phyloP scores from a whole-genome alignment of 106 monocot genomes.

The Dendrobium catenatum region DNA sequence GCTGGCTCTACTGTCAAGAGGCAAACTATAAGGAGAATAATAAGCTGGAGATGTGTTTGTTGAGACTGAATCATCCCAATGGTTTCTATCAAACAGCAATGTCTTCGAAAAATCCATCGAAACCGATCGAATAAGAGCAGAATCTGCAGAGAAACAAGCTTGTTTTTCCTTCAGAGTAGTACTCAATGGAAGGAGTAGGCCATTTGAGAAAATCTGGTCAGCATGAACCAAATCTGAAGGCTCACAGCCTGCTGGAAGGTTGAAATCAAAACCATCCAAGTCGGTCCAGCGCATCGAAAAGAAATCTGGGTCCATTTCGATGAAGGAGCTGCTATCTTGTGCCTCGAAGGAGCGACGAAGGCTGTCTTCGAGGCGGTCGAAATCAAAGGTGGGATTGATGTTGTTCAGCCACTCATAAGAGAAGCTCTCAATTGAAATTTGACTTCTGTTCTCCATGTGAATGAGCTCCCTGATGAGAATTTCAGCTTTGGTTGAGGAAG shows the following conservation, averaged over 20 bases:
- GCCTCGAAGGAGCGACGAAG: not conserved
- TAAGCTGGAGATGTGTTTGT: not conserved
- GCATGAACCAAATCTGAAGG: not conserved
- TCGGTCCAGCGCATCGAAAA: conserved; percentile 21
- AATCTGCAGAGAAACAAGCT: not conserved
- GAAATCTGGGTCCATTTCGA: conserved; percentile 43
- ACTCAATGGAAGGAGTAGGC: not conserved
- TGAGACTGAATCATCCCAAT: no score
- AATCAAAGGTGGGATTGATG: conserved; percentile 20
- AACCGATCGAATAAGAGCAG: not conserved
- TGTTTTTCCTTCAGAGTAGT: not conserved
- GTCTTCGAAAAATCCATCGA: not conserved
- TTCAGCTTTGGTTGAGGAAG: not conserved
- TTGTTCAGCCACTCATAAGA: conserved; percentile 36
- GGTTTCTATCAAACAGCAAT: not conserved
- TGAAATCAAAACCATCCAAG: not conserved
- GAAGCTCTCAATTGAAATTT: conserved; percentile 30
- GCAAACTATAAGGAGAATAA: not conserved
- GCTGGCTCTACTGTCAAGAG: not conserved
- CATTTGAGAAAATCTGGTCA: conserved; percentile 8
- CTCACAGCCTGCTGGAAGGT: not conserved
- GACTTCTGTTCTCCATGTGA: conserved; percentile 23
- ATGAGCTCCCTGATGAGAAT: not conserved
- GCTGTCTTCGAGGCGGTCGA: conserved; percentile 11
- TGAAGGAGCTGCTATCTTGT: conserved; percentile 18